A percentile compares a stretch with the other conserved stretches of the same genome.
phyloP scores from a whole-genome alignment of 2,329 filamentous ascomycete species.

The Diaporthe longicolla region DNA sequence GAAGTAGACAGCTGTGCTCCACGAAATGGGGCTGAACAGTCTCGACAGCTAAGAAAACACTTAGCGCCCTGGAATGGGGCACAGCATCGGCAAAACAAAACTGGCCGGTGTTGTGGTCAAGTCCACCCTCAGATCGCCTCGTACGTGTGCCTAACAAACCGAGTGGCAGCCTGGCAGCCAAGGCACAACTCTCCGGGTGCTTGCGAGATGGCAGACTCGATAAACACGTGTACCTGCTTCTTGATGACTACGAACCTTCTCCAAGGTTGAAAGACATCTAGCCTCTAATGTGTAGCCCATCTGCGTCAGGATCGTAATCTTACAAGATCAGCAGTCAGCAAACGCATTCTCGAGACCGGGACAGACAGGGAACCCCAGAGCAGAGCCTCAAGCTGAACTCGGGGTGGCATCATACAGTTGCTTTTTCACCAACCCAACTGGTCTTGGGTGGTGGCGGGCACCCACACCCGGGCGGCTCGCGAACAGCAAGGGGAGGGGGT shows the following conservation, averaged over 20 bases:
- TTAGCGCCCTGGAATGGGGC: slow-evolving; percentile 26
- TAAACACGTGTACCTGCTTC: not conserved
- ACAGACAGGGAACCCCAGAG: slow-evolving; percentile 30
- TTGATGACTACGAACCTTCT: slow-evolving; percentile 11
- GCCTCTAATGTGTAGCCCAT: not conserved
- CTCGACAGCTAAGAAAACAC: slow-evolving; percentile 17
- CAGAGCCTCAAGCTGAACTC: slow-evolving; percentile 43
- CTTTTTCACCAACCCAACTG: slow-evolving; percentile 31
- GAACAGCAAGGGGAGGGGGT: slow-evolving; percentile 1
- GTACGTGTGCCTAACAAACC: slow-evolving; percentile 21
- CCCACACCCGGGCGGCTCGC: slow-evolving; percentile 35
- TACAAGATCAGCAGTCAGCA: not conserved
- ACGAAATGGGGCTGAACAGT: slow-evolving; percentile 17
- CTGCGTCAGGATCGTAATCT: slow-evolving; percentile 18
- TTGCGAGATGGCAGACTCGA: not conserved
- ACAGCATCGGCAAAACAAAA: slow-evolving; percentile 4
- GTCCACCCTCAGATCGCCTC: slow-evolving; percentile 25
- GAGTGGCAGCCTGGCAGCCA: not conserved
- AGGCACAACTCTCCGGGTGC: not conserved
- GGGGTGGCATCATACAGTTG: slow-evolving; percentile 19
- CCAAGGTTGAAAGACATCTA: not conserved
- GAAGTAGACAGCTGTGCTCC: not conserved
- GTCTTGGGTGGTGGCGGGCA: slow-evolving; percentile 21
- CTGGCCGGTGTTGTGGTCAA: not conserved
- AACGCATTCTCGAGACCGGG: not conserved